Conservation (phyloP, 805 yeast genomes). For the Schizosaccharomyces japonicus region DNA sequence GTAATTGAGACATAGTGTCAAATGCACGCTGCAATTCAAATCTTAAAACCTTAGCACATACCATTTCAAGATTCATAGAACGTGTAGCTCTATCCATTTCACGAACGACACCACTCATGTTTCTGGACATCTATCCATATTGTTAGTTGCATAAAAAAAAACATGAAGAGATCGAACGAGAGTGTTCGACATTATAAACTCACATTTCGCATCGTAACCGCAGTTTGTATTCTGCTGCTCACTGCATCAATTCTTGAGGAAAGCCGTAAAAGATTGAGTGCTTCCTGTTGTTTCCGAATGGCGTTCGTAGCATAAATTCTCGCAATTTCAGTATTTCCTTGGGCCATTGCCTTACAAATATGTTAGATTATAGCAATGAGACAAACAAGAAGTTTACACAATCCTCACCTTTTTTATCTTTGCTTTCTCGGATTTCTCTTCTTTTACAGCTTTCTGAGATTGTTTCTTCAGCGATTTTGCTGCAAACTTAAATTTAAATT, state of each 20-base stretch:
- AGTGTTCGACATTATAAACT: neutral
- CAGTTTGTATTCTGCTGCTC: conserved; percentile 86
- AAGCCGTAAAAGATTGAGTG: conserved; percentile 53
- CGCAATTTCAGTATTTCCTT: conserved; percentile 80
- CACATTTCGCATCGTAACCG: conserved; percentile 67
- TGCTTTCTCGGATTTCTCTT: conserved; percentile 64
- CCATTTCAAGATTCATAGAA: conserved; percentile 74
- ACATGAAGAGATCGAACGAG: neutral
- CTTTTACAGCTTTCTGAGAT: conserved; percentile 74
- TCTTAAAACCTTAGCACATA: neutral
- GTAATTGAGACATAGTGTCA: neutral
- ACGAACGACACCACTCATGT: conserved; percentile 74
- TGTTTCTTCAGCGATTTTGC: conserved; percentile 81
- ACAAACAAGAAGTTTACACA: neutral
- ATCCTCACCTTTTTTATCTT: conserved; percentile 45
- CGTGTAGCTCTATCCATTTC: conserved; percentile 95
- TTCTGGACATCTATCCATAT: conserved; percentile 47
- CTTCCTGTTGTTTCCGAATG: conserved; percentile 69
- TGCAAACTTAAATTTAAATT: conserved; percentile 32
- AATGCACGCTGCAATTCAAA: neutral
- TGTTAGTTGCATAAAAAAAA: neutral
- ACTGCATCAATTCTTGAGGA: conserved; percentile 89
- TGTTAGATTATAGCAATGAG: neutral
- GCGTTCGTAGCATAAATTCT: conserved; percentile 88
- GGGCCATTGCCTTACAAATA: conserved; percentile 32